These are phyloP conservation scores for Eragrostis nindensis DNA, from an alignment of 176 grass and related monocot species.

Conservation along the genomic window DNA sequence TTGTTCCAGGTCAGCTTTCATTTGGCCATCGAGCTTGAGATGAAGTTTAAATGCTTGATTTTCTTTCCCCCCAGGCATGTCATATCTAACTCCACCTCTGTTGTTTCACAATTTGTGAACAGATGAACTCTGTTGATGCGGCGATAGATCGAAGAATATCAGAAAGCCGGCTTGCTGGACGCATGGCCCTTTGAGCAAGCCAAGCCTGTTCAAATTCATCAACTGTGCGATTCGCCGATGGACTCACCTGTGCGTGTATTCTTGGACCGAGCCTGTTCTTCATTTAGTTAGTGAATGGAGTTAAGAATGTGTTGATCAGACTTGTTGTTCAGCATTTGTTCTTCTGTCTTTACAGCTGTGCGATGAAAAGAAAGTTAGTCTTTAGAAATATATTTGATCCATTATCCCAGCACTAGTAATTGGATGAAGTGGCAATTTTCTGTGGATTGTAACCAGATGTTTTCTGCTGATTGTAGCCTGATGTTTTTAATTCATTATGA, in stretches of 20 bases:
- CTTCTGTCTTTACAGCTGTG: neutral
- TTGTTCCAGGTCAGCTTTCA: slow-evolving; percentile 97
- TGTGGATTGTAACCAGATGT: neutral
- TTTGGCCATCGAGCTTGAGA: slow-evolving; percentile 63
- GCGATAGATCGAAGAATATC: slow-evolving; percentile 95
- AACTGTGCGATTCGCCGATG: neutral
- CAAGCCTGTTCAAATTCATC: slow-evolving; percentile 16
- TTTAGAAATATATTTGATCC: slow-evolving; percentile 24
- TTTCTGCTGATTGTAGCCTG: neutral
- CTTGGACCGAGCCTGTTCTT: neutral
- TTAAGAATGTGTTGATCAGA: slow-evolving; percentile 31
- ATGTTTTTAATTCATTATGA: neutral
- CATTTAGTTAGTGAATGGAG: slow-evolving; percentile 41
- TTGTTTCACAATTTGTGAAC: slow-evolving; percentile 44
- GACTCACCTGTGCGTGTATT: neutral
- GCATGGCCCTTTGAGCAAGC: slow-evolving; percentile 65
- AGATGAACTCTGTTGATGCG: slow-evolving; percentile 95
- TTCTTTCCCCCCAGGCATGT: neutral
- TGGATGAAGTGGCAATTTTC: neutral
- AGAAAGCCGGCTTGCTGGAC: slow-evolving; percentile 73
- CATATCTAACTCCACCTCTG: slow-evolving; percentile 49
- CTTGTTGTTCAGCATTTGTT: neutral
- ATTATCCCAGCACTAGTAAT: neutral
- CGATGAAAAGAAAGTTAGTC: slow-evolving; percentile 19
- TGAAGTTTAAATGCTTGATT: slow-evolving; percentile 27